Base-by-base conservation (phyloP, 192 early-diverging fungal genomes). In the Coemansia umbellata region DNA sequence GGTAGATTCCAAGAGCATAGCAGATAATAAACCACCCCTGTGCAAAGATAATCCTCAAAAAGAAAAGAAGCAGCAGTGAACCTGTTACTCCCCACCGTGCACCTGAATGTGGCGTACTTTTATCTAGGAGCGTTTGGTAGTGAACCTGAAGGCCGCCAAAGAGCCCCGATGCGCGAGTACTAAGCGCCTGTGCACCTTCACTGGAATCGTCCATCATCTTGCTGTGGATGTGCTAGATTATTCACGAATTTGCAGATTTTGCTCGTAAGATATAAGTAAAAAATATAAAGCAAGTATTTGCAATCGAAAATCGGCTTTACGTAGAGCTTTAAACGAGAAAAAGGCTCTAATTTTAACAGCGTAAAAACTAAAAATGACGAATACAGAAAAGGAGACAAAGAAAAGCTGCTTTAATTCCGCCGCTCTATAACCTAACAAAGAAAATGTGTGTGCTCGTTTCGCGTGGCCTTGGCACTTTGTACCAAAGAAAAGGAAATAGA, bases 1-100 rank as follows among this genome's bases (percentile, higher is more conserved):
- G 78, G 69, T 97, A 97, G 50, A 97, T 99, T 9, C 89, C 93
- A 42, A 94, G 80, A 42, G 82, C 93, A 78, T 95, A 98, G 57
- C 88, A 91, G 31, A 95, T 88, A 74, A 97, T 94, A 60, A 90
- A 97, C 91, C 92, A 97, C n/a, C 92, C 91, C 60, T 94, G 86
- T 9, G 85, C 85, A 23, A 80, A 39, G 32, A 95, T 73, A 17
- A 94, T 85, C n/a, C 94, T 80, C 8, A 90, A 42, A 69, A 87
- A 65, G 60, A 90, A 95, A 19, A 88, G 30, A 6, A 91, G 23
- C 43, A 89, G 27, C 14, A 84, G 47, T 3, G 79, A 33, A 6
- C 56, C 80, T 0, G 91, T 90, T 23, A 81, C 74, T 4, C 51
- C 70, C 94, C 94, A 97, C 23, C 94, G 87, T 36, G 84, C 75